Conservation (phyloP, 2,329 filamentous ascomycete genomes). For the Colletotrichum caudatum region DNA sequence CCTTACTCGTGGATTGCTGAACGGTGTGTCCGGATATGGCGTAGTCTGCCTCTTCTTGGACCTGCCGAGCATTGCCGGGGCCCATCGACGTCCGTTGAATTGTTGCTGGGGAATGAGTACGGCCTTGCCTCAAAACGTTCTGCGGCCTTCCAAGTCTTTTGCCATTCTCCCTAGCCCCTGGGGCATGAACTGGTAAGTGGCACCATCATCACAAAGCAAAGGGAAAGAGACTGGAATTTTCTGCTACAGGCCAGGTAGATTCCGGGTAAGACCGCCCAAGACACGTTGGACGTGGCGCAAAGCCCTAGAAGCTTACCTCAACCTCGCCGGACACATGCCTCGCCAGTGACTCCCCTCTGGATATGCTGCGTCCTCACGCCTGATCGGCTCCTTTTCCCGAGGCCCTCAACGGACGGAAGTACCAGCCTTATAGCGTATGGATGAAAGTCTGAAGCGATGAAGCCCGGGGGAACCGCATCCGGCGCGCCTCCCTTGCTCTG, state of each 20-base stretch:
- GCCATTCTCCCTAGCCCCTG: background rate
- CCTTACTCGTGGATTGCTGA: background rate
- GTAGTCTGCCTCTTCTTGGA: background rate
- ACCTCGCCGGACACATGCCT: background rate
- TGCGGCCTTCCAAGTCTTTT: background rate
- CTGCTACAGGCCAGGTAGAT: background rate
- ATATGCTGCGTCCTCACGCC: background rate
- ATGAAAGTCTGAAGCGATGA: background rate
- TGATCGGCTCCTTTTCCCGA: background rate
- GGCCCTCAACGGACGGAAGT: background rate
- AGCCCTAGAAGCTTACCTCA: background rate
- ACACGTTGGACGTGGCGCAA: background rate
- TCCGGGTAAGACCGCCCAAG: background rate
- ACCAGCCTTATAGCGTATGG: background rate
- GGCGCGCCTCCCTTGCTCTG: background rate
- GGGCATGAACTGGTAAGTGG: background rate
- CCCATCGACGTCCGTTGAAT: background rate
- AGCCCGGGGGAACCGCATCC: background rate
- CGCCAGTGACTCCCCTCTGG: background rate
- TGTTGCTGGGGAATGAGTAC: background rate
- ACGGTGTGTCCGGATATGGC: background rate
- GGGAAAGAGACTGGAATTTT: background rate
- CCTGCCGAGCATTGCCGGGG: background rate
- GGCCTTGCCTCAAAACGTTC: background rate
- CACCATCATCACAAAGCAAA: background rate